Conservation (phyloP, 441 rosid genomes). For the Euphorbia celastroides region DNA sequence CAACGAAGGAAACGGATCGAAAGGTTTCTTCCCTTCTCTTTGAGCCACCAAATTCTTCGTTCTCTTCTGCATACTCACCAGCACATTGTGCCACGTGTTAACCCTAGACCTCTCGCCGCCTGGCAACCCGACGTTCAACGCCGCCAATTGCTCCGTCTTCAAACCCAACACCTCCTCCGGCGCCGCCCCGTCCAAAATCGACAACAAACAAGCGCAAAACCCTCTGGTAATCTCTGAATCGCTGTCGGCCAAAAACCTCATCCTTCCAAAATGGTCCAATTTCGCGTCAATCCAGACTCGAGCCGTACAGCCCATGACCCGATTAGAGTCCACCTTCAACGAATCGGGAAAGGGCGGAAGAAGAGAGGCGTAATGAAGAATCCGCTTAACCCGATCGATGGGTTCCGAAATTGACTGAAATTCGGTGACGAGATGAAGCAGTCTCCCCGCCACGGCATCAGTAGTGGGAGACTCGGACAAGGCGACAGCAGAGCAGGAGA, state of each 20-base stretch:
- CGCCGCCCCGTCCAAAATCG: slow-evolving; percentile 52
- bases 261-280: slow-evolving; percentile 53
- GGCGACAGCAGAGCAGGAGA: slow-evolving; percentile 51
- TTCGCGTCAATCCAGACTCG: slow-evolving; percentile 77
- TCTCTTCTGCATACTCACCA: slow-evolving; percentile 86
- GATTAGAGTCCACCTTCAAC: slow-evolving; percentile 41
- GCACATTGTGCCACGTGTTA: slow-evolving; percentile 90
- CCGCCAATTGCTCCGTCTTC: slow-evolving; percentile 67
- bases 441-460: slow-evolving; percentile 39
- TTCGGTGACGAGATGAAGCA: slow-evolving; percentile 49
- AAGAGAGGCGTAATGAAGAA: slow-evolving; percentile 53
- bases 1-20: slow-evolving; percentile 80
- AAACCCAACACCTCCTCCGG: slow-evolving; percentile 71
- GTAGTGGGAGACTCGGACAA: slow-evolving; percentile 39
- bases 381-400: slow-evolving; percentile 58
- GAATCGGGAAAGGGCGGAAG: slow-evolving; percentile 47
- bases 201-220: slow-evolving; percentile 63
- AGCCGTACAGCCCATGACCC: slow-evolving; percentile 95
- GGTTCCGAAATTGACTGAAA: slow-evolving; percentile 55
- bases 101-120: slow-evolving; percentile 66
- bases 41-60: slow-evolving; percentile 57
- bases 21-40: slow-evolving; percentile 51
- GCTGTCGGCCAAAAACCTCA: slow-evolving; percentile 72
- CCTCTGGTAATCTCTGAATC: slow-evolving; percentile 83
- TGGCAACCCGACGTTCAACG: slow-evolving; percentile 55